Evolutionary conservation across 441 rosid genomes (phyloP).

Genomic region (Gossypium gossypioides): DNA sequence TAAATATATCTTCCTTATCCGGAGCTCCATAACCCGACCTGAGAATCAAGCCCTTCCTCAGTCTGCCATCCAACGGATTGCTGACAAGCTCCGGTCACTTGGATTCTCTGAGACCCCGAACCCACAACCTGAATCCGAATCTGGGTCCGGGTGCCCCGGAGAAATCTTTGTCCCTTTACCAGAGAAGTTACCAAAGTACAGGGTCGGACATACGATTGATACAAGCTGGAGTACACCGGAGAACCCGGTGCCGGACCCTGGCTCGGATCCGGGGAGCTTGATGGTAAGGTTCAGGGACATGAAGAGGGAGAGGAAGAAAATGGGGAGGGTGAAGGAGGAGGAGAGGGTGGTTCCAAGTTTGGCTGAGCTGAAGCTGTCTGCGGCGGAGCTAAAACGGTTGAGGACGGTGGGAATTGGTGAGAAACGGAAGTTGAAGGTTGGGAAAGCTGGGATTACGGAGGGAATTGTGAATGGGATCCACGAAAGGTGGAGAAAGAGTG

Average conservation of each 20-base stretch:
- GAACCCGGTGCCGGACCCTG: constrained; percentile 72
- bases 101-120: constrained; percentile 43
- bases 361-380: constrained; percentile 62
- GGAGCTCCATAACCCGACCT: constrained; percentile 27
- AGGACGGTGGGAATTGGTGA: constrained; percentile 53
- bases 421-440: constrained; percentile 66
- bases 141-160: constrained; percentile 30
- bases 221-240: constrained; percentile 96
- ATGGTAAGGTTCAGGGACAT: constrained; percentile 51
- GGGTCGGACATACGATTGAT: constrained; percentile 88
- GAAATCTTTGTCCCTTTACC: constrained; percentile 81
- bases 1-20: constrained; percentile 16
- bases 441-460: constrained; percentile 91
- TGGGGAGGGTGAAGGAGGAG: constrained; percentile 32
- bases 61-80: constrained; percentile 74
- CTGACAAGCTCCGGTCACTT: constrained; percentile 83
- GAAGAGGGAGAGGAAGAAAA: constrained; percentile 35
- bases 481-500: constrained; percentile 83
- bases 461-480: constrained; percentile 94
- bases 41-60: constrained; percentile 34
- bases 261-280: constrained; percentile 61
- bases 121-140: constrained; percentile 8
- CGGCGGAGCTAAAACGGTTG: constrained; percentile 57
- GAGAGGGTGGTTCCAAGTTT: constrained; percentile 44
- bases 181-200: constrained; percentile 45